These are phyloP conservation scores for Verticillium albo-atrum DNA, from an alignment of 2,329 filamentous ascomycete genomes.

Conservation along the genomic window DNA sequence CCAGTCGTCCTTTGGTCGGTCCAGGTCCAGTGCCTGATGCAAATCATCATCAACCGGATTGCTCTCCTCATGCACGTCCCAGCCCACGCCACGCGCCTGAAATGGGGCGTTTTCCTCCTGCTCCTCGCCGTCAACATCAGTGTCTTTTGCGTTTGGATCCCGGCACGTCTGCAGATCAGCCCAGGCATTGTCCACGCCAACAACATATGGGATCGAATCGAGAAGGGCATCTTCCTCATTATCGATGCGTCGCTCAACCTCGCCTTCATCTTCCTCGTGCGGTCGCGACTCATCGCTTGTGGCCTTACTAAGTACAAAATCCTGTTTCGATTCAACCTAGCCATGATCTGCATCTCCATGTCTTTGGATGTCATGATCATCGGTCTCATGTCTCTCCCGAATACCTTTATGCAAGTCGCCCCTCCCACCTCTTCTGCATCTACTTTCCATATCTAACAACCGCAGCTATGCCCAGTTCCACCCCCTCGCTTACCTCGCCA, in stretches of 20 bases:
- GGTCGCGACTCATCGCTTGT: slow-evolving; percentile 37
- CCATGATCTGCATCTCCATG: slow-evolving; percentile 19
- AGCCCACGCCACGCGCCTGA: slow-evolving; percentile 29
- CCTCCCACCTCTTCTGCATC: no score
- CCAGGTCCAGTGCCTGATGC: slow-evolving; percentile 39
- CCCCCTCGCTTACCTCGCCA: slow-evolving; percentile 46
- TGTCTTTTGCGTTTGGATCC: slow-evolving; percentile 48
- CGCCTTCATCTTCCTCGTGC: slow-evolving; percentile 40
- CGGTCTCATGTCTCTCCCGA: slow-evolving; percentile 1
- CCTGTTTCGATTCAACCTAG: slow-evolving; percentile 30
- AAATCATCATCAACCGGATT: slow-evolving; percentile 49
- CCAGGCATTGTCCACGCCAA: slow-evolving; percentile 36
- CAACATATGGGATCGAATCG: slow-evolving; percentile 42
- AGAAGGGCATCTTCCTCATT: slow-evolving; percentile 41
- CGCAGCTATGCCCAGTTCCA: slow-evolving; percentile 29
- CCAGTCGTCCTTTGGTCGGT: neutral
- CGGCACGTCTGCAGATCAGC: slow-evolving; percentile 37
- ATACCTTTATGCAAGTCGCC: slow-evolving; percentile 13
- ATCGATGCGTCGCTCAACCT: slow-evolving; percentile 41
- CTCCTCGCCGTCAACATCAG: slow-evolving; percentile 42
- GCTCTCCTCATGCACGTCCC: slow-evolving; percentile 34
- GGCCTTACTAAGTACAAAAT: slow-evolving; percentile 45
- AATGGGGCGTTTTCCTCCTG: slow-evolving; percentile 36
- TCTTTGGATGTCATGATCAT: slow-evolving; percentile 16
- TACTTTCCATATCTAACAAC: neutral